Evolutionary conservation across 2,329 filamentous ascomycete species (phyloP).

Genomic region (Macrophomina pseudophaseolina): DNA sequence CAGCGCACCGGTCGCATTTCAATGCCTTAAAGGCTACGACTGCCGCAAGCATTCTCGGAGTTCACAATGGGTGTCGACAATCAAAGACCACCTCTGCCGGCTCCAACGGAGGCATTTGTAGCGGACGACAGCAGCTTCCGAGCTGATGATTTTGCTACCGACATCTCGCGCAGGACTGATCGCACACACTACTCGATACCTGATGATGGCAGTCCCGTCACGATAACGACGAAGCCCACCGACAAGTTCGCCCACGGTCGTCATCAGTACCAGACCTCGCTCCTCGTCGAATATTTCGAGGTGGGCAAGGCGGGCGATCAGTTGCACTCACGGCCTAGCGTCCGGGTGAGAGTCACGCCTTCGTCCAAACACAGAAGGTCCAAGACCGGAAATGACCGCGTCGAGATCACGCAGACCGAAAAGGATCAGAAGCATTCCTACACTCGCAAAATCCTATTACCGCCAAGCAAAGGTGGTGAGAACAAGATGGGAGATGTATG

Average conservation of each 20-base stretch:
- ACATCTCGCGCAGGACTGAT: conserved; percentile 71
- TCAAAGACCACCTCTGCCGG: conserved; percentile 67
- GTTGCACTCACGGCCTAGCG: conserved; percentile 76
- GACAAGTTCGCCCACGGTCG: conserved; percentile 62
- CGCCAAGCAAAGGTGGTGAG: conserved; percentile 47
- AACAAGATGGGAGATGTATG: conserved; percentile 36
- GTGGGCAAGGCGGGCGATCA: conserved; percentile 69
- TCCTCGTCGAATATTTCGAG: conserved; percentile 95
- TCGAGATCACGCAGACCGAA: conserved; percentile 84
- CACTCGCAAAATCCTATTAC: conserved; percentile 70
- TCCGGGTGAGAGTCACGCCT: conserved; percentile 79
- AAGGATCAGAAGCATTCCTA: conserved; percentile 72
- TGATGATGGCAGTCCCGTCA: conserved; percentile 88
- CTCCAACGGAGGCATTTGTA: conserved; percentile 75
- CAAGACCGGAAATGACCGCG: conserved; percentile 67
- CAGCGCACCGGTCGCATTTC: background rate
- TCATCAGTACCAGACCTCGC: conserved; percentile 78
- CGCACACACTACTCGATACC: conserved; percentile 78
- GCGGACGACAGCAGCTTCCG: conserved; percentile 59
- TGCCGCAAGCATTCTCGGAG: background rate
- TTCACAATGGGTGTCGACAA: conserved; percentile 50
- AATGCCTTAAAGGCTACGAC: conserved; percentile 7
- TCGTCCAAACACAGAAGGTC: conserved; percentile 63
- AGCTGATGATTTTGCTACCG: conserved; percentile 63
- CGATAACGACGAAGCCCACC: conserved; percentile 77